Conservation (phyloP, 208 protist genomes). For the Chromosphaera perkinsii region DNA sequence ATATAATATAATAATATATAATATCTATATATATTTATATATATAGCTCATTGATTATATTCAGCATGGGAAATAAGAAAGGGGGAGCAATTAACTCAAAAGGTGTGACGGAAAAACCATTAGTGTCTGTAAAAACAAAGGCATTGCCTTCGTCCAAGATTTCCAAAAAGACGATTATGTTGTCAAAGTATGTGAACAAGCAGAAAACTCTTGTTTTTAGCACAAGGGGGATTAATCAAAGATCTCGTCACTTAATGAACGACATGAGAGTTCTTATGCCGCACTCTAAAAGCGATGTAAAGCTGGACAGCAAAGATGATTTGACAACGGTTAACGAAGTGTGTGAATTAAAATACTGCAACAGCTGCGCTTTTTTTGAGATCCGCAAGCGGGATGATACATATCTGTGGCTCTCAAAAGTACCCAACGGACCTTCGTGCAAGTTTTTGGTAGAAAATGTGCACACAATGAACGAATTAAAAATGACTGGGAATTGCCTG, state of each 20-base stretch:
- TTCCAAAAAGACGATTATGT: too few species aligned
- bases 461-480: constrained; percentile 92
- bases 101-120: too few species aligned
- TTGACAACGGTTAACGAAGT: constrained; percentile 58
- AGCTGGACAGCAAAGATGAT: constrained; percentile 69
- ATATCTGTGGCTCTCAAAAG: constrained; percentile 85
- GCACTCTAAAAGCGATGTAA: constrained; percentile 79
- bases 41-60: too few species aligned
- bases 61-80: too few species aligned
- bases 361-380: constrained; percentile 82
- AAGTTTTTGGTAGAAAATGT: constrained; percentile 88
- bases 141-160: too few species aligned
- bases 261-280: constrained; percentile 81
- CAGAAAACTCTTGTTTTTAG: constrained; percentile 9
- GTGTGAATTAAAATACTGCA: constrained; percentile 80
- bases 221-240: background rate
- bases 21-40: too few species aligned
- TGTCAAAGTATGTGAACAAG: too few species aligned
- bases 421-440: constrained; percentile 80
- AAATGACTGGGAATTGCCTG: constrained; percentile 95
- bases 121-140: too few species aligned
- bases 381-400: constrained; percentile 57
- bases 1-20: too few species aligned
- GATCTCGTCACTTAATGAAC: constrained; percentile 71
- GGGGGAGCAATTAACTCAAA: too few species aligned